Percentiles rank a stretch among this genome's conserved stretches.
These are phyloP conservation scores for Pterulicium gracile DNA, from an alignment of 1,284 basidiomycete genomes.

Conservation along the genomic window DNA sequence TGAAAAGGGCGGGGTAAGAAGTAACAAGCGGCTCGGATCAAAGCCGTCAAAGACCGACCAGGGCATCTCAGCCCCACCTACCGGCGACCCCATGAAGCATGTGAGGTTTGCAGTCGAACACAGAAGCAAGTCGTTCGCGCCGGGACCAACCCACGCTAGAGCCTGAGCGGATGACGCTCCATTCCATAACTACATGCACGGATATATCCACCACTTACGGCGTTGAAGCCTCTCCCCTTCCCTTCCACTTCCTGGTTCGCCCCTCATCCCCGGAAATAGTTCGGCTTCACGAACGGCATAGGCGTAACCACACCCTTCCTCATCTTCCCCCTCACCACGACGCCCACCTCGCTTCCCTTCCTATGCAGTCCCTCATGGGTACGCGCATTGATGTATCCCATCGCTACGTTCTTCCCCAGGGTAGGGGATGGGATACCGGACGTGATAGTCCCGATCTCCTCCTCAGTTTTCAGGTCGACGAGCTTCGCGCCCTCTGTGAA, in stretches of 20 bases:
- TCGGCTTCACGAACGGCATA: conserved; percentile 75
- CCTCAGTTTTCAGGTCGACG: conserved; percentile 40
- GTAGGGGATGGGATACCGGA: conserved; percentile 96
- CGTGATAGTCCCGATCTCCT: conserved; percentile 69
- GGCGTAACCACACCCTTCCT: conserved; percentile 58
- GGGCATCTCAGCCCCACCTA: too few relatives aligned
- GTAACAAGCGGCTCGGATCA: too few relatives aligned
- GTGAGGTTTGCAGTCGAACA: too few relatives aligned
- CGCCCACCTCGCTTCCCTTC: conserved; percentile 75
- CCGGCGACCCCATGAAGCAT: too few relatives aligned
- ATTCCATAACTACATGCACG: too few relatives aligned
- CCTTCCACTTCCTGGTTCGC: background rate
- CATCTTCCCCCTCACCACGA: conserved; percentile 71
- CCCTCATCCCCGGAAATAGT: conserved; percentile 54
- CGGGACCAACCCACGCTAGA: too few relatives aligned
- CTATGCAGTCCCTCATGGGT: conserved; percentile 65
- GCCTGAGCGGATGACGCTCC: too few relatives aligned
- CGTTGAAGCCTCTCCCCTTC: background rate
- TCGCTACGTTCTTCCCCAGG: conserved; percentile 86
- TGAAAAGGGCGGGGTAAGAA: too few relatives aligned
- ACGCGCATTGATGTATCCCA: conserved; percentile 76
- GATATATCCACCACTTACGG: too few relatives aligned
- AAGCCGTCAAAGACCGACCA: too few relatives aligned
- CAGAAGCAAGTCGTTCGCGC: too few relatives aligned
- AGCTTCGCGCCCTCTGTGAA: conserved; percentile 72